Percentiles rank a stretch among this genome's conserved stretches.
Evolutionary conservation across 179 eudicot species (phyloP).

Genomic region (Pouteria campechiana): DNA sequence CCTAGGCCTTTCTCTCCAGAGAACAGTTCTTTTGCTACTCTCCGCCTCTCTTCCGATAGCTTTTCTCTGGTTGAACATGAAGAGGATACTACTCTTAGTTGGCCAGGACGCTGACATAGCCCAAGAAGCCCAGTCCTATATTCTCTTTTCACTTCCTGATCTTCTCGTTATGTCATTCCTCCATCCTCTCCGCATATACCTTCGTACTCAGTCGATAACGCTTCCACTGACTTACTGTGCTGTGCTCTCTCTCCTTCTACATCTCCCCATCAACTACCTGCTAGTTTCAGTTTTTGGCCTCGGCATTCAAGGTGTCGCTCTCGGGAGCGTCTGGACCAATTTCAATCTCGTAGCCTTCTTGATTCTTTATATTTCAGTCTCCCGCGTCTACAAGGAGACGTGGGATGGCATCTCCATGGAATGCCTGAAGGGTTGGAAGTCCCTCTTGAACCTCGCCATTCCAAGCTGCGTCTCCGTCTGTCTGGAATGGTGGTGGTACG

Average conservation of each 20-base stretch:
- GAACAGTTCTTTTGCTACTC: slow-evolving; percentile 47
- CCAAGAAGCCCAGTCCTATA: slow-evolving; percentile 37
- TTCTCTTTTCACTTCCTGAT: slow-evolving; percentile 49
- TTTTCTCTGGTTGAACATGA: slow-evolving; percentile 60
- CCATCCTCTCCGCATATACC: slow-evolving; percentile 61
- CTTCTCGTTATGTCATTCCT: slow-evolving; percentile 43
- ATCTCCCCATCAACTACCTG: slow-evolving; percentile 49
- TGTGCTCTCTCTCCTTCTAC: slow-evolving; percentile 30
- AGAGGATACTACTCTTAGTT: slow-evolving; percentile 31
- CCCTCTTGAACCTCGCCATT: slow-evolving; percentile 45
- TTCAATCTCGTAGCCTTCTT: slow-evolving; percentile 47
- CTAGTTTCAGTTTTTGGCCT: slow-evolving; percentile 38
- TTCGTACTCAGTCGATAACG: slow-evolving; percentile 59
- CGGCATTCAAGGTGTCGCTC: slow-evolving; percentile 58
- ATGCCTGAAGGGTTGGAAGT: slow-evolving; percentile 50
- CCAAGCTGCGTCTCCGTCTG: slow-evolving; percentile 89
- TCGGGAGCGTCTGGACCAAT: slow-evolving; percentile 48
- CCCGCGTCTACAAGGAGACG: slow-evolving; percentile 46
- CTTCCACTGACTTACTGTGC: slow-evolving; percentile 59
- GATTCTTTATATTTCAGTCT: slow-evolving; percentile 31
- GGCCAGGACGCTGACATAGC: slow-evolving; percentile 49
- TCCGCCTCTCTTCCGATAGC: slow-evolving; percentile 45
- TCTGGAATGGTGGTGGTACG: slow-evolving; percentile 98
- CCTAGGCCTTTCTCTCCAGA: slow-evolving; percentile 47
- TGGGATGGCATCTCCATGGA: slow-evolving; percentile 57